Base-by-base conservation (phyloP, 225 moss, liverwort and hornwort species). In the Neckera pumila region DNA sequence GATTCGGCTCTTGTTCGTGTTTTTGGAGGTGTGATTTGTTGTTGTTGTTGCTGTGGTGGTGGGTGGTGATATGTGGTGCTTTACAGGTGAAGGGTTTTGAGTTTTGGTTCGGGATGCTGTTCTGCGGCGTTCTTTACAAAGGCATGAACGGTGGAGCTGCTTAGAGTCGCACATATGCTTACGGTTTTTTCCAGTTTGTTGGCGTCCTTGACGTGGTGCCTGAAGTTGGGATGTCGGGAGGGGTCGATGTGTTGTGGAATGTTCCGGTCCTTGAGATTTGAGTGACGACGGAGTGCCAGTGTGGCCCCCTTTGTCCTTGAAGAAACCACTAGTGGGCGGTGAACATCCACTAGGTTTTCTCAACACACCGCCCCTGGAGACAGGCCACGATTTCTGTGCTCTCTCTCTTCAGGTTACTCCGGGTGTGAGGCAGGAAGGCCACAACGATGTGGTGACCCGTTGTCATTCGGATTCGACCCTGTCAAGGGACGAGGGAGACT, bases 391-490 rank as follows among this genome's bases (percentile, higher is more conserved):
- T 77, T 85, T 81, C 92, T 93, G 94, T 94, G 92, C 94, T 94
- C 94, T 94, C 94, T 94, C 94, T 94, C 94, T 94, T 94, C 94
- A 94, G 91, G 94, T 94, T 89, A 87, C 71, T 86, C 65, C 40
- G 73, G 78, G 91, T 86, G 58, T 73, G 73, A 86, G 22, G 70
- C 86, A 42, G 81, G 85, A 71, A 89, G 81, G 82, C 87, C 57
- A 56, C 49, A 47, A 58, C 21, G 84, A 70, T 90, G 88, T 86
- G 85, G 89, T 90, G 89, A 90, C 67, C 87, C 70, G 87, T 90
- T 90, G 90, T 87, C 90, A 79, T 87, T 81, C 56, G 66, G 66
- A 86, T 77, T 76, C 76, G 36, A 18, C 51, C 75, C 73, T 64
- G 82, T 36, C 71, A 25, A 62, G 86, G 42, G 83, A 57, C 66